Conservation (phyloP, 306 rosid genomes). For the Medicago arabica region DNA sequence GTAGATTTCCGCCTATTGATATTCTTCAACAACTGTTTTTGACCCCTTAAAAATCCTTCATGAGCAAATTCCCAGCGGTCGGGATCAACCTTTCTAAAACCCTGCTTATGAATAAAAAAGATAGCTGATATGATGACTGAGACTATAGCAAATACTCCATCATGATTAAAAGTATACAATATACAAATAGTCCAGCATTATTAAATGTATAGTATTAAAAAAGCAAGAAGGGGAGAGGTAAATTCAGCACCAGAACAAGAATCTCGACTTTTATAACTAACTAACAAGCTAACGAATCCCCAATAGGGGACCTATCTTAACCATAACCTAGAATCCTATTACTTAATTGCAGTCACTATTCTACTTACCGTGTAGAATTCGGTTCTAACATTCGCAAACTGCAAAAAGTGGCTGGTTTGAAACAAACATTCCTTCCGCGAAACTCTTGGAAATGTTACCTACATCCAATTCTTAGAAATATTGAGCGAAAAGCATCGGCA, state of each 20-base stretch:
- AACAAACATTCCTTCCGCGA: neutral
- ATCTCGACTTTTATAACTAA: neutral
- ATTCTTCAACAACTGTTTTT: constrained; percentile 80
- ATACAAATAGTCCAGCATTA: neutral
- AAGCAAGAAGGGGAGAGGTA: neutral
- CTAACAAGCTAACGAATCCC: constrained; percentile 4
- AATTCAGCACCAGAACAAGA: neutral
- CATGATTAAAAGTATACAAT: neutral
- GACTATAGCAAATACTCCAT: neutral
- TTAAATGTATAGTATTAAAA: neutral
- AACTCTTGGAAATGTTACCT: neutral
- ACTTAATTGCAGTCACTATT: constrained; percentile 4
- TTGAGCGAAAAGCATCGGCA: too few species aligned
- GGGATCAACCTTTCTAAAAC: constrained; percentile 94
- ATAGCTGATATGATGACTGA: neutral
- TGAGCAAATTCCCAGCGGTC: constrained; percentile 98
- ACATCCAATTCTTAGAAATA: neutral
- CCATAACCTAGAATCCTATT: constrained; percentile 26
- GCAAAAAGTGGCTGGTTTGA: constrained; percentile 9
- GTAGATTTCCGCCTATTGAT: constrained; percentile 79
- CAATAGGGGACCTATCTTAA: constrained; percentile 5
- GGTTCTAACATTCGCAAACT: neutral
- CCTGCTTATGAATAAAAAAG: constrained; percentile 60
- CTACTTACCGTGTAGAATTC: constrained; percentile 9
- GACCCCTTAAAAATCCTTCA: constrained; percentile 87